Evolutionary conservation across 345 rosid species (phyloP), one percentile per base, ranked within the genome.

Genomic region (Isatis tinctoria): DNA sequence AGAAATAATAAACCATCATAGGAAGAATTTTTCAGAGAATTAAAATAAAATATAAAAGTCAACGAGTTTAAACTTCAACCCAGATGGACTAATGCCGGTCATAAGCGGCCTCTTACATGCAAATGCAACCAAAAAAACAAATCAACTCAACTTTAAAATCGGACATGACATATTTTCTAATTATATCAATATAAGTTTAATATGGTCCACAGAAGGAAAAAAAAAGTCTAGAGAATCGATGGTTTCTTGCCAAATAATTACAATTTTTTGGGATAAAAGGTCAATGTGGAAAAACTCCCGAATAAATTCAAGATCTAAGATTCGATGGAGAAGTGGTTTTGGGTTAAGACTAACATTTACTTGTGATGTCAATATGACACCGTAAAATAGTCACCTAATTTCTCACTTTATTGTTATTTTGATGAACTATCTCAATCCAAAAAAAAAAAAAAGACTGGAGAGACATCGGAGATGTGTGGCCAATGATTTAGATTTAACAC

Each of bases 91-190:
- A 32, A 32, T 33, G 40, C 65, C 58, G 59, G 72, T 65, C 65
- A 35, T 36, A n/a, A 74, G 9, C 30, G 71, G 39, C 72, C 39
- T 26, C 66, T 57, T 35, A 16, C 77, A 74, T 74, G 77, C 72
- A 44, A n/a, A 74, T 74, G 77, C 72, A 44, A n/a, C 40, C 47
- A 44, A 16, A 44, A 3, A 17, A 30, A 17, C n/a, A 17, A 14
- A 20, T 56, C 33, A 72, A 61, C 35, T 52, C 53, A 18, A 72
- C 52, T 62, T 3, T 40, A 2, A 28, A 28, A 39, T 14, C 14
- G 36, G 44, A 30, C 11, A 48, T 60, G 5, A 62, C 44, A 43
- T 73, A 39, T 17, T 62, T 28, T 27, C 10, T 5, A 1, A 30
- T 54, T 63, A 54, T 65, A 27, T 54, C 45, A 32, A 3, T 53